These are phyloP conservation scores for Podospora sp. DNA, from an alignment of 495 filamentous ascomycete genomes.

Conservation along the genomic window DNA sequence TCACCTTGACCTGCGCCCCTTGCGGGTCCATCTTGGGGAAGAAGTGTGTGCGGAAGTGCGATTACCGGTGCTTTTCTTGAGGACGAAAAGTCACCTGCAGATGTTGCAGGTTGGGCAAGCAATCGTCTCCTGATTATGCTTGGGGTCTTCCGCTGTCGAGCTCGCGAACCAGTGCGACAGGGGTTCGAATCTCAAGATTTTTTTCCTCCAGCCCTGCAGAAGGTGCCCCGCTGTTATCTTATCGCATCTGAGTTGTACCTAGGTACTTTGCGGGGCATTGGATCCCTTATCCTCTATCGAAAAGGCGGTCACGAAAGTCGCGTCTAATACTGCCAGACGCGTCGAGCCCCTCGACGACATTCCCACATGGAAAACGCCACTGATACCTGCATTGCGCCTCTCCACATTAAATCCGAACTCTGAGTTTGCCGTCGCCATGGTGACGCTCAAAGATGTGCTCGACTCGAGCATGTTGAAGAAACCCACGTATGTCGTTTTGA, in stretches of 20 bases:
- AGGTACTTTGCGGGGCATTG: slow-evolving; percentile 27
- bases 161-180: slow-evolving; percentile 14
- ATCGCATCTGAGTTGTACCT: slow-evolving; percentile 19
- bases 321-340: slow-evolving; percentile 12
- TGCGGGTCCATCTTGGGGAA: slow-evolving; percentile 32
- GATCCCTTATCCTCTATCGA: too few relatives aligned
- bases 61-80: not conserved
- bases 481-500: slow-evolving; percentile 29
- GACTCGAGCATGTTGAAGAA: slow-evolving; percentile 34
- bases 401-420: not conserved
- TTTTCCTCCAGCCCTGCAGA: slow-evolving; percentile 33
- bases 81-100: not conserved
- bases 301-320: slow-evolving; percentile 10
- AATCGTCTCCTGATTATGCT: not conserved
- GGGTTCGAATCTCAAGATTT: slow-evolving; percentile 27
- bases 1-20: slow-evolving; percentile 51
- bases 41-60: not conserved
- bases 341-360: not conserved
- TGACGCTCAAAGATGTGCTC: slow-evolving; percentile 36
- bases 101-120: not conserved
- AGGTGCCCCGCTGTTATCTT: slow-evolving; percentile 40
- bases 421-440: slow-evolving; percentile 27
- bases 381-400: not conserved
- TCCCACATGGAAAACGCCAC: not conserved
- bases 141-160: not conserved